Evolutionary conservation across 1,284 basidiomycete species (phyloP).

Genomic region (Ustilago sp.): DNA sequence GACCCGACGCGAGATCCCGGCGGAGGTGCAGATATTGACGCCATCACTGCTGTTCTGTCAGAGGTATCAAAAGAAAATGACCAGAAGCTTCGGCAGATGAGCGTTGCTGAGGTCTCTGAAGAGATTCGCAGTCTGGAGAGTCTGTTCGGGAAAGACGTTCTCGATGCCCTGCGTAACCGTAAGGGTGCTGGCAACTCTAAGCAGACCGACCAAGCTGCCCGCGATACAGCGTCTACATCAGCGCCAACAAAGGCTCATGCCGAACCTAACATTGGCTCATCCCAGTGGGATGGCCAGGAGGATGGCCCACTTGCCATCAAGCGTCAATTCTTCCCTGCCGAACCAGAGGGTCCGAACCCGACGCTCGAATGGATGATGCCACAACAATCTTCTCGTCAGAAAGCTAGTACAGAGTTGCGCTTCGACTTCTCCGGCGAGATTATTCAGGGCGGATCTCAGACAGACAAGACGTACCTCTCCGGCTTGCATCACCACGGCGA

Average conservation of each 20-base stretch:
- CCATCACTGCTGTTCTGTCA: conserved; percentile 48
- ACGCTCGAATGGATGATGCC: conserved; percentile 61
- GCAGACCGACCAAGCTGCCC: not conserved
- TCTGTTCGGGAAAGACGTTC: conserved; percentile 58
- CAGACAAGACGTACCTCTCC: conserved; percentile 53
- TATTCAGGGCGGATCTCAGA: conserved; percentile 19
- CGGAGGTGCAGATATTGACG: conserved; percentile 60
- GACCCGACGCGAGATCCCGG: conserved; percentile 61
- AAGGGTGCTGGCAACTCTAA: conserved; percentile 24
- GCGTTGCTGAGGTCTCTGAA: conserved; percentile 48
- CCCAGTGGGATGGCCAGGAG: conserved; percentile 73
- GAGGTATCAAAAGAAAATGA: conserved; percentile 59
- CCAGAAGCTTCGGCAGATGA: conserved; percentile 58
- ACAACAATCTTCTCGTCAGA: conserved; percentile 3
- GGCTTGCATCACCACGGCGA: conserved; percentile 86
- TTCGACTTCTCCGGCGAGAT: conserved; percentile 61
- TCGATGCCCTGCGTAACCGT: conserved; percentile 54
- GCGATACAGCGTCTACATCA: not conserved
- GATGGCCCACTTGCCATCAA: conserved; percentile 86
- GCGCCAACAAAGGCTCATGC: conserved; percentile 70
- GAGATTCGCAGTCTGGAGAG: conserved; percentile 58
- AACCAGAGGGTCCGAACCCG: conserved; percentile 61
- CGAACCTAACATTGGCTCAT: conserved; percentile 8
- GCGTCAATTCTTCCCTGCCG: conserved; percentile 82
- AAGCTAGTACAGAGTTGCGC: conserved; percentile 33